These are phyloP conservation scores for Hypoxylon rickii DNA, from an alignment of 495 filamentous ascomycete genomes.

Conservation along the genomic window DNA sequence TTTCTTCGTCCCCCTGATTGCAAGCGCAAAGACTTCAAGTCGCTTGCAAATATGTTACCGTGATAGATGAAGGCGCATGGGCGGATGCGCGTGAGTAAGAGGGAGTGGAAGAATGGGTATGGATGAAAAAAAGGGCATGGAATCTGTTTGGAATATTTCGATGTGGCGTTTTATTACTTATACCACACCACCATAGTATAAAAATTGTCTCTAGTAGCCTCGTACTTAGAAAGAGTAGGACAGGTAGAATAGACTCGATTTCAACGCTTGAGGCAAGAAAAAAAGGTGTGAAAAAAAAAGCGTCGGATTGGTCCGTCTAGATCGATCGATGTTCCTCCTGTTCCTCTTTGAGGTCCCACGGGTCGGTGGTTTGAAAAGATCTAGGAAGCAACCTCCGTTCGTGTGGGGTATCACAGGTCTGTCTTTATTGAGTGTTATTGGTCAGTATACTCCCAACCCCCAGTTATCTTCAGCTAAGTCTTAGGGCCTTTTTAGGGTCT, in stretches of 20 bases:
- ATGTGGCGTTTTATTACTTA: no score
- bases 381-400: constrained; percentile 24
- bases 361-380: constrained; percentile 29
- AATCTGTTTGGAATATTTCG: no score
- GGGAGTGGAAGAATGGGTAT: no score
- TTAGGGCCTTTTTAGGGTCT: no score
- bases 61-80: constrained; percentile 13
- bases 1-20: constrained; percentile 56
- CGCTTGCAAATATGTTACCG: constrained; percentile 51
- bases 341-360: no score
- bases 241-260: no score
- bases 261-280: no score
- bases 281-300: neutral
- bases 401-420: constrained; percentile 13
- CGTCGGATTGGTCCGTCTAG: constrained; percentile 1
- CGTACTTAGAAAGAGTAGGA: no score
- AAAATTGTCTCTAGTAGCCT: no score
- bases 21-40: constrained; percentile 68
- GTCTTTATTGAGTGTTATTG: constrained; percentile 20
- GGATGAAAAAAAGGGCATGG: no score
- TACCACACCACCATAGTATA: no score
- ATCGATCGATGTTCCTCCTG: constrained; percentile 13
- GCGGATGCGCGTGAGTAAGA: constrained; percentile 1
- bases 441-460: constrained; percentile 1
- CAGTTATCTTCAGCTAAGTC: constrained; percentile 22